A percentile compares a stretch with the other conserved stretches of the same genome.
phyloP scores from a whole-genome alignment of 331 rosid species.

The Telfairia occidentalis region DNA sequence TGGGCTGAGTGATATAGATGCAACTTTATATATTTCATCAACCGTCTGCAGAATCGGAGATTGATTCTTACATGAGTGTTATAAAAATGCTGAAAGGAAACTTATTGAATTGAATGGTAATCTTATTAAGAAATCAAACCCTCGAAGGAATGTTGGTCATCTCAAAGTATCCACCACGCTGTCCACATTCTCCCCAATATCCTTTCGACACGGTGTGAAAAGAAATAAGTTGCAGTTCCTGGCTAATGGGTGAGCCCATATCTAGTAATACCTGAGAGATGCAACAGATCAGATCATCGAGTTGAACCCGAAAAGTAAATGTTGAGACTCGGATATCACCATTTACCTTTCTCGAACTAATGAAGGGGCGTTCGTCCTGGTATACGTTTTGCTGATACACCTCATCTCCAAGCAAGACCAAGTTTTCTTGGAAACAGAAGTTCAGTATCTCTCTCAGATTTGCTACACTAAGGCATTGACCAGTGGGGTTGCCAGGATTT shows the following conservation, averaged over 20 bases:
- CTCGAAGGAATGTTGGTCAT: conserved; percentile 87
- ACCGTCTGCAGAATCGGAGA: conserved; percentile 50
- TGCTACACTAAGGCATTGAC: conserved; percentile 86
- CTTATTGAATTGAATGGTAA: background rate
- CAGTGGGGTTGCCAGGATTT: conserved; percentile 96
- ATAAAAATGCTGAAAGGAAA: background rate
- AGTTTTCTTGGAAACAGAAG: conserved; percentile 62
- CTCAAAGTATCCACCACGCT: conserved; percentile 97
- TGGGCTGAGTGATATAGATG: conserved; percentile 81
- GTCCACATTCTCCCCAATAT: conserved; percentile 98
- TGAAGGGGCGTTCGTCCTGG: conserved; percentile 89
- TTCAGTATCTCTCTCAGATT: conserved; percentile 61
- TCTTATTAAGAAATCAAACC: conserved; percentile 35
- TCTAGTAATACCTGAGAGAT: conserved; percentile 59
- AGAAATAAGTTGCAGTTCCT: conserved; percentile 77
- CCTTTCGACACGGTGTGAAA: conserved; percentile 94
- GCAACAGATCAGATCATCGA: conserved; percentile 4
- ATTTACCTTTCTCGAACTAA: conserved; percentile 76
- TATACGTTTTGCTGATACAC: conserved; percentile 91
- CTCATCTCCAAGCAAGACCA: conserved; percentile 94
- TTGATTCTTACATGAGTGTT: background rate
- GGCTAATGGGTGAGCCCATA: conserved; percentile 73
- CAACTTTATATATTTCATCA: conserved; percentile 89
- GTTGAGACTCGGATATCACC: background rate
- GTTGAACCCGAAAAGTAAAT: background rate